These are phyloP conservation scores for Boletellus sp. DNA, from an alignment of 768 basidiomycete genomes.

Conservation along the genomic window DNA sequence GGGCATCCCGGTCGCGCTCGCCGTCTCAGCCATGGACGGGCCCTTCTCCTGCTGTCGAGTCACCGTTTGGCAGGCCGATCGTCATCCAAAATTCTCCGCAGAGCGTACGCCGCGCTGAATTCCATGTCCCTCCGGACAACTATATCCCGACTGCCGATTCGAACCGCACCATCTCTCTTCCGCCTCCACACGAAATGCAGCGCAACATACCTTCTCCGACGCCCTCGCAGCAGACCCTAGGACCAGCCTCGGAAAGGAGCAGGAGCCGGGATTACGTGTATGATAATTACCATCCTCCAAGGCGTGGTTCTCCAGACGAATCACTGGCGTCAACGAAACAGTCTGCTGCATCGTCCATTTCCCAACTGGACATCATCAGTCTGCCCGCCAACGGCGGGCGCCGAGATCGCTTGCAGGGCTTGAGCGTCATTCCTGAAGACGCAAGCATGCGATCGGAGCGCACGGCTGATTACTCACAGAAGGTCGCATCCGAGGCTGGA, in stretches of 20 bases:
- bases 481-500: slow-evolving; percentile 17
- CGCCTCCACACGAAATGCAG: slow-evolving; percentile 48
- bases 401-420: slow-evolving; percentile 20
- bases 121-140: slow-evolving; percentile 43
- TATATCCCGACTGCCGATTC: slow-evolving; percentile 45
- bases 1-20: slow-evolving; percentile 14
- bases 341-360: slow-evolving; percentile 28
- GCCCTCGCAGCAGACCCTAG: slow-evolving; percentile 24
- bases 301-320: slow-evolving; percentile 27
- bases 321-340: slow-evolving; percentile 29
- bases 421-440: slow-evolving; percentile 34
- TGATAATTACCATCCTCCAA: slow-evolving; percentile 14
- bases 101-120: slow-evolving; percentile 12
- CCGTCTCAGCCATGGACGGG: slow-evolving; percentile 18
- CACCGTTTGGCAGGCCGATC: slow-evolving; percentile 11
- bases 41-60: slow-evolving; percentile 3
- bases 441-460: slow-evolving; percentile 27
- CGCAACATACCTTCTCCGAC: slow-evolving; percentile 27
- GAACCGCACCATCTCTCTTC: slow-evolving; percentile 41
- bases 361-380: slow-evolving; percentile 32
- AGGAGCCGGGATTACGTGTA: slow-evolving; percentile 25
- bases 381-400: slow-evolving; percentile 17
- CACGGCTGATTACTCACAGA: slow-evolving; percentile 22
- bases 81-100: slow-evolving; percentile 22
- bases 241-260: slow-evolving; percentile 16